Base-by-base conservation (phyloP, 768 basidiomycete species). In the Lentinula raphanica region DNA sequence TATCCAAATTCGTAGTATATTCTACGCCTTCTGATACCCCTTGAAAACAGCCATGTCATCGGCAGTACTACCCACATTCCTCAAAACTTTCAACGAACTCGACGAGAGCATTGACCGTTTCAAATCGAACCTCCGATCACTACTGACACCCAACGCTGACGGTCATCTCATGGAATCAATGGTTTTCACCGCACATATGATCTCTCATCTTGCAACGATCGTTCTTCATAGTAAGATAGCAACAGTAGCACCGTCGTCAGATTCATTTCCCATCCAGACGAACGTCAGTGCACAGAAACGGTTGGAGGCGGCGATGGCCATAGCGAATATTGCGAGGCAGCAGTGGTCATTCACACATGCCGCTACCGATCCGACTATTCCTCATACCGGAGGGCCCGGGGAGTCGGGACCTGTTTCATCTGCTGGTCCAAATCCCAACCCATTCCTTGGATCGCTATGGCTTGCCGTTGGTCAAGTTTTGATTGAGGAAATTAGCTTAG, bases 161-260 rank as follows among this genome's bases (percentile, higher is more conserved):
- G n/a, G n/a, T n/a, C n/a, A n/a, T n/a, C n/a, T n/a, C n/a, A n/a
- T n/a, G n/a, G n/a, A 42, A 12, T 23, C 27, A 9, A 42, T 45
- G 17, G 23, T 15, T n/a, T 35, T 46, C 40, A 71, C 31, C 28
- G 12, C 49, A 46, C 61, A 6, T 54, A 49, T 19, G 48, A 32
- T 35, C 23, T 31, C 23, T 46, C 49, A n/a, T 49, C 49, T 49
- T 58, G 57, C 60, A 48, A 56, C 64, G n/a, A 48, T 67, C 13
- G 59, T 68, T 31, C 68, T 66, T 13, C 70, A 70, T 51, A 67
- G 63, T 19, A 58, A 44, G 12, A 8, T 44, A 21, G 42, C 42
- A 7, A 44, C 42, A 12, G 23, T 44, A 21, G 8, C 21, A 5
- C 42, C 5, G 39, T n/a, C 42, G 12, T 70, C 39, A 62, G 65